Conservation (phyloP, 805 yeast species). For the Blastobotrys attinorum region DNA sequence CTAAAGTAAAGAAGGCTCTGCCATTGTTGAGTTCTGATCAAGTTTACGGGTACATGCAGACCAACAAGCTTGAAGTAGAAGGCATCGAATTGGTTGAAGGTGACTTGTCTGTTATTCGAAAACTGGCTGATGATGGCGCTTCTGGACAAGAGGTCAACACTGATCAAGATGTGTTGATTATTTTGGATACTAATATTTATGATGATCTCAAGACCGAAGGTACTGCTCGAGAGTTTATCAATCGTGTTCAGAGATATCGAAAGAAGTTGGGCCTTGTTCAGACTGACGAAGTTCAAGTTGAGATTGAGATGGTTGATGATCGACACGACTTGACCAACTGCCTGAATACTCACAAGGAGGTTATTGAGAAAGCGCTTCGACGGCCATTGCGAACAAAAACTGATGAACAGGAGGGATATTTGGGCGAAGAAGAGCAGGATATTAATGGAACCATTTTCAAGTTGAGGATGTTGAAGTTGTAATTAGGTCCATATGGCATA, state of each 20-base stretch:
- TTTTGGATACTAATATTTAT: constrained; percentile 79
- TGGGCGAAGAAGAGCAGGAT: constrained; percentile 83
- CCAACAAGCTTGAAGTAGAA: constrained; percentile 75
- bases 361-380: constrained; percentile 73
- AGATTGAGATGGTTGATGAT: constrained; percentile 60
- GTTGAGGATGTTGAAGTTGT: constrained; percentile 64
- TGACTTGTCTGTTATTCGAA: constrained; percentile 86
- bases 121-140: constrained; percentile 54
- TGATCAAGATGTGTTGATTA: constrained; percentile 80
- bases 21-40: constrained; percentile 75
- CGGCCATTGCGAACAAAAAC: constrained; percentile 44
- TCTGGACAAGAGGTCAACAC: constrained; percentile 82
- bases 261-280: constrained; percentile 93
- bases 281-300: constrained; percentile 89
- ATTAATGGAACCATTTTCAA: constrained; percentile 67
- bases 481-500: too few relatives aligned
- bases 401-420: constrained; percentile 39
- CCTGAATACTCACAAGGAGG: constrained; percentile 53
- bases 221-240: constrained; percentile 89
- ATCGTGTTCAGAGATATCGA: constrained; percentile 95
- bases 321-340: constrained; percentile 34
- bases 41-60: constrained; percentile 63
- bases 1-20: constrained; percentile 88
- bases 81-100: constrained; percentile 83
- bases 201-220: constrained; percentile 91